Evolutionary conservation across 306 rosid genomes (phyloP).

Genomic region (Cyclanthera cordifolia): DNA sequence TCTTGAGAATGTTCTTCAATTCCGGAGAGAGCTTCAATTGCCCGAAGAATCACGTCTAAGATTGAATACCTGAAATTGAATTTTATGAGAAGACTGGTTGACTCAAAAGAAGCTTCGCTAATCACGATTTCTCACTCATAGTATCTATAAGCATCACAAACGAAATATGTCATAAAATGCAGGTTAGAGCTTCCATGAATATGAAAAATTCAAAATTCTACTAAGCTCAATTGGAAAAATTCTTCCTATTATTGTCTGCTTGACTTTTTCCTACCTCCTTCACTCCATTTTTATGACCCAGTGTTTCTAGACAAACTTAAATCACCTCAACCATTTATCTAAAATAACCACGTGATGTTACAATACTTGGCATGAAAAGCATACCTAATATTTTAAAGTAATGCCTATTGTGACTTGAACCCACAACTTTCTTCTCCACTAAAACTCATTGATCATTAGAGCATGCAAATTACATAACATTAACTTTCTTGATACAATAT

Average conservation of each 20-base stretch:
- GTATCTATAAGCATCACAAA: neutral
- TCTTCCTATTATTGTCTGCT: neutral
- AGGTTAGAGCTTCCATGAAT: neutral
- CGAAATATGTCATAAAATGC: neutral
- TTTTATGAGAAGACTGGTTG: slow-evolving; percentile 12
- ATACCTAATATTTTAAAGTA: neutral
- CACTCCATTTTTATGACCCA: neutral
- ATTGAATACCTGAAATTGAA: slow-evolving; percentile 50
- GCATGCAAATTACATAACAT: neutral
- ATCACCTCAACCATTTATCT: neutral
- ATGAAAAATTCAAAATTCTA: neutral
- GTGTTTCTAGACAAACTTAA: neutral
- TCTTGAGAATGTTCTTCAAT: slow-evolving; percentile 62
- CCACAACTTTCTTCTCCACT: neutral
- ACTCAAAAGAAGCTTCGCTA: neutral
- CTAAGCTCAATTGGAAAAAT: neutral
- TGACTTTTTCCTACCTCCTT: neutral
- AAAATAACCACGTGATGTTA: neutral
- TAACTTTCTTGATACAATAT: neutral
- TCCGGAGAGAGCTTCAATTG: slow-evolving; percentile 67
- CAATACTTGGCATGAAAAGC: neutral
- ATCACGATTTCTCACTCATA: neutral
- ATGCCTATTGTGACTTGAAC: neutral
- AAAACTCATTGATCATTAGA: neutral
- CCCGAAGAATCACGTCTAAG: slow-evolving; percentile 62